These are phyloP conservation scores for Plasmopara viticola DNA, from an alignment of 352 stramenopile species.

Conservation along the genomic window DNA sequence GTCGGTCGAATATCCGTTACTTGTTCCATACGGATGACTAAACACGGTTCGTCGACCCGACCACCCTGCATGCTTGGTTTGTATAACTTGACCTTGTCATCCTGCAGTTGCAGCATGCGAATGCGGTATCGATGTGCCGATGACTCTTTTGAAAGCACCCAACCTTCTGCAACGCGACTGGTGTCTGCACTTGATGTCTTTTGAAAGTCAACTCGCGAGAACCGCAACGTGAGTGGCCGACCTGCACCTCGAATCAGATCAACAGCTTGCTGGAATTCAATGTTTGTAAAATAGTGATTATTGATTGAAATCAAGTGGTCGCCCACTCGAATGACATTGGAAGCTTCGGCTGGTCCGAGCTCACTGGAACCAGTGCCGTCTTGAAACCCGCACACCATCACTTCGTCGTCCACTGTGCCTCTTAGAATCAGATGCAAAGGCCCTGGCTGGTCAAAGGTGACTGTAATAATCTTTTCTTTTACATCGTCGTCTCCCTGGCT, in stretches of 20 bases:
- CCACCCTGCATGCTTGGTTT: constrained; percentile 81
- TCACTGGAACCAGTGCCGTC: constrained; percentile 23
- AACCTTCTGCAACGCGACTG: constrained; percentile 69
- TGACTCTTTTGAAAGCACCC: constrained; percentile 81
- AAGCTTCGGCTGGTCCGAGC: constrained; percentile 51
- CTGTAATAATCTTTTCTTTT: constrained; percentile 85
- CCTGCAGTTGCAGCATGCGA: constrained; percentile 77
- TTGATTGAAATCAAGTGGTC: constrained; percentile 86
- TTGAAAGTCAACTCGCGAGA: constrained; percentile 64
- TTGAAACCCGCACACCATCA: constrained; percentile 85
- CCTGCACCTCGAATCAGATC: constrained; percentile 63
- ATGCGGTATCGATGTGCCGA: constrained; percentile 68
- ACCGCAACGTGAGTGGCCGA: constrained; percentile 73
- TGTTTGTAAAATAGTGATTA: constrained; percentile 83
- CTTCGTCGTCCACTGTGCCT: constrained; percentile 82
- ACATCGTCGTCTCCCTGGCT: constrained; percentile 55
- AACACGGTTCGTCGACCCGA: constrained; percentile 55
- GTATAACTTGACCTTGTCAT: constrained; percentile 73
- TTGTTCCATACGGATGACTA: constrained; percentile 76
- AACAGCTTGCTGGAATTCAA: constrained; percentile 74
- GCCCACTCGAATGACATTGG: constrained; percentile 68
- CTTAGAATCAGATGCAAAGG: constrained; percentile 65
- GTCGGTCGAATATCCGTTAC: constrained; percentile 79
- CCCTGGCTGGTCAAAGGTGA: constrained; percentile 79
- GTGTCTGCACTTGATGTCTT: constrained; percentile 20